Conservation (phyloP, 2,329 filamentous ascomycete species). For the Penicillium sclerotigenum region DNA sequence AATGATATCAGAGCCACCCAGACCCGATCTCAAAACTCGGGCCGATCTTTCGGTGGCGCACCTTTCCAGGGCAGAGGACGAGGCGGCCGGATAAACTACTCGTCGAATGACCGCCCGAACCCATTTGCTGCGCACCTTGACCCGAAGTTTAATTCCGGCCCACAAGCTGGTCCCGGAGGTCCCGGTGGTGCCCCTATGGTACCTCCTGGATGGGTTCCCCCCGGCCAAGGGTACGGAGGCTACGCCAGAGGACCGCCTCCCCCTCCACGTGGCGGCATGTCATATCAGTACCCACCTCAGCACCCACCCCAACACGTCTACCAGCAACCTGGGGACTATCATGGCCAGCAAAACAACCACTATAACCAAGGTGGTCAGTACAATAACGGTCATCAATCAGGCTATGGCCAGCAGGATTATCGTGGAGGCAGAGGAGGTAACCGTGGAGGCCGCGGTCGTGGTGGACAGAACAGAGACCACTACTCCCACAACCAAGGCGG, state of each 20-base stretch:
- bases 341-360: conserved; percentile 19
- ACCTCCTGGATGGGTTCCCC: conserved; percentile 37
- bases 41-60: conserved; percentile 69
- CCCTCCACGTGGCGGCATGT: conserved; percentile 38
- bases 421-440: conserved; percentile 25
- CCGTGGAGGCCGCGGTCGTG: conserved; percentile 24
- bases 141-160: conserved; percentile 41
- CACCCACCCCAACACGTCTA: conserved; percentile 20
- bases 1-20: conserved; percentile 72
- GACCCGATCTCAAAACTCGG: conserved; percentile 61
- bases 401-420: conserved; percentile 26
- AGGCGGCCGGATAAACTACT: conserved; percentile 56
- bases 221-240: conserved; percentile 28
- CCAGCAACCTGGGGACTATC: conserved; percentile 17
- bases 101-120: conserved; percentile 42
- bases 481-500: conserved; percentile 22
- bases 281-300: conserved; percentile 23
- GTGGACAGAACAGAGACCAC: conserved; percentile 28
- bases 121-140: conserved; percentile 49
- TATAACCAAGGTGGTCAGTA: conserved; percentile 19
- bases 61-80: conserved; percentile 53
- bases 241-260: conserved; percentile 39
- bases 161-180: conserved; percentile 28
- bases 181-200: conserved; percentile 31
- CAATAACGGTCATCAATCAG: conserved; percentile 15